Evolutionary conservation across 2,329 filamentous ascomycete genomes (phyloP).

Genomic region (Diplocarpon mali): DNA sequence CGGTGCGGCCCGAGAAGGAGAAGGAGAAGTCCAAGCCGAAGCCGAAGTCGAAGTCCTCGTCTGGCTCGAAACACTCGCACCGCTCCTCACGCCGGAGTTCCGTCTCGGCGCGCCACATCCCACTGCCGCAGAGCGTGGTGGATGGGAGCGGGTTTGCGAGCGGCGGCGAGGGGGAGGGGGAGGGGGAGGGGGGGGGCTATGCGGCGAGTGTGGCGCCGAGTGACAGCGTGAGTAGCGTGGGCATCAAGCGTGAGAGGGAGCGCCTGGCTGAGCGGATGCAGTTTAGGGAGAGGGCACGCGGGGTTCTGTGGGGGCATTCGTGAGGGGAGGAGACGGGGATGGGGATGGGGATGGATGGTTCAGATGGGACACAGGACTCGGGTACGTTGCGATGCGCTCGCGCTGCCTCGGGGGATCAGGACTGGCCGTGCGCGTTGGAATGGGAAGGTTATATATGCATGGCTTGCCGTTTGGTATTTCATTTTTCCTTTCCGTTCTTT

Average conservation of each 20-base stretch:
- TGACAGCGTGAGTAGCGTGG: slow-evolving; percentile 53
- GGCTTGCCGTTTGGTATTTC: too few relatives aligned
- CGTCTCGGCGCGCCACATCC: slow-evolving; percentile 12
- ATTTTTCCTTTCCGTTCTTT: too few relatives aligned
- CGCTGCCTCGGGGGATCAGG: too few relatives aligned
- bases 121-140: slow-evolving; percentile 16
- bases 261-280: slow-evolving; percentile 18
- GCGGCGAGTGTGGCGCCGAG: slow-evolving; percentile 44
- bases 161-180: background rate
- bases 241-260: slow-evolving; percentile 27
- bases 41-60: too few relatives aligned
- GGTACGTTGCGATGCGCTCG: too few relatives aligned
- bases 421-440: too few relatives aligned
- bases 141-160: background rate
- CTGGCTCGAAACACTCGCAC: background rate
- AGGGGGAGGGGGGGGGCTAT: slow-evolving; percentile 30
- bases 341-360: too few relatives aligned
- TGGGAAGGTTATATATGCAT: too few relatives aligned
- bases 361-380: too few relatives aligned
- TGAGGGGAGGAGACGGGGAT: background rate
- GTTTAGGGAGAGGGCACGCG: slow-evolving; percentile 3
- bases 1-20: background rate
- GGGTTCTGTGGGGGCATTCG: slow-evolving; percentile 2
- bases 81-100: slow-evolving; percentile 11
- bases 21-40: background rate